A percentile compares a stretch with the other conserved stretches of the same genome.
phyloP scores from a whole-genome alignment of 148 eudicot species.

The Arbutus unedo region DNA sequence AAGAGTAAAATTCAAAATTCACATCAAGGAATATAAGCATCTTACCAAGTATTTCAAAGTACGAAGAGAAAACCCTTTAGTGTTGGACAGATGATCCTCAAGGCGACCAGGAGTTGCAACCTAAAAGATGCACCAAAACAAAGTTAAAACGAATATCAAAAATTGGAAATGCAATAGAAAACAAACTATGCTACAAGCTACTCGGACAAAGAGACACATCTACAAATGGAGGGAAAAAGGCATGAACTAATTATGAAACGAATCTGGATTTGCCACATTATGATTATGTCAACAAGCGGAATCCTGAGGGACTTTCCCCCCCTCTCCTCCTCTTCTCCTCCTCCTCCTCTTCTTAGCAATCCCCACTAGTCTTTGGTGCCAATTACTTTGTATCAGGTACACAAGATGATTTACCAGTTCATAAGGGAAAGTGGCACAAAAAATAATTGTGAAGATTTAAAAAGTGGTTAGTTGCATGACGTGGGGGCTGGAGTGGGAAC shows the following conservation, averaged over 20 bases:
- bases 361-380: too few relatives aligned
- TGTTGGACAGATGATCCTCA: conserved; percentile 82
- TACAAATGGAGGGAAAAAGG: not conserved
- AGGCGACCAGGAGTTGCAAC: conserved; percentile 98
- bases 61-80: conserved; percentile 90
- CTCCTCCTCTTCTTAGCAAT: too few relatives aligned
- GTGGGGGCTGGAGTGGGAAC: too few relatives aligned
- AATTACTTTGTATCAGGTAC: not conserved
- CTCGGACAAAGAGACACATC: not conserved
- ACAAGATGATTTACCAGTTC: not conserved
- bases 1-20: not conserved
- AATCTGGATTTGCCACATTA: not conserved
- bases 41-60: conserved; percentile 83
- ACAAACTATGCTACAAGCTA: not conserved
- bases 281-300: not conserved
- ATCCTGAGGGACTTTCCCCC: not conserved
- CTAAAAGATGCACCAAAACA: conserved; percentile 32
- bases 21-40: not conserved
- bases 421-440: not conserved
- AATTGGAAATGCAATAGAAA: not conserved
- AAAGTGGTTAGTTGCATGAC: too few relatives aligned
- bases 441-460: not conserved
- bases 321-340: too few relatives aligned
- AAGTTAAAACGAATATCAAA: not conserved
- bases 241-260: not conserved